Base-by-base conservation (phyloP, 306 rosid species). In the Medicago ruthenica region DNA sequence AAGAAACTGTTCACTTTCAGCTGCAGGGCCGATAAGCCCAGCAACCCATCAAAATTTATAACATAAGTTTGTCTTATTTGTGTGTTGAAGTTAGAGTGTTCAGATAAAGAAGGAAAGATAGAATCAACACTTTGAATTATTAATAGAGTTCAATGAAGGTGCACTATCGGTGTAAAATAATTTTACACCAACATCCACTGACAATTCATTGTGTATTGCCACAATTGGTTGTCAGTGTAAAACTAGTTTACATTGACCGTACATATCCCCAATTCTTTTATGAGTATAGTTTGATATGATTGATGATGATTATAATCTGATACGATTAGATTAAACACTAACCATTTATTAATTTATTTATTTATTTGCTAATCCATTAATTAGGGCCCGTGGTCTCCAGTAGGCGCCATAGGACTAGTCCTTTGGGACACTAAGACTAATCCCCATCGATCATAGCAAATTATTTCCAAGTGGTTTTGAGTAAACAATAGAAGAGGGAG, bases 11-110 rank as follows among this genome's bases (percentile, higher is more conserved):
- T 48, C 3, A 48, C 18, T 2, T 48, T 18, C 55, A 15, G 6
- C 55, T 15, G 55, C 55, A 15, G 55, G 18, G 9, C 55, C 55
- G 6, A 48, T 48, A 15, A 48, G 17, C 18, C 7, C 18, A 15
- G 18, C 54, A 14, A 15, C 18, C 11, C 12, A 53, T 51, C 58
- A 16, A 61, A 75, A 61, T 20, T 13, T 41, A 24, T 41, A 16
- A 58, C 50, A 40, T 9, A 76, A 61, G 39, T 60, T 53, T 66
- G 71, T 42, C 36, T 31, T n/a, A 67, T 72, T 72, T 48, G 21
- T 76, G 48, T 51, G 58, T 13, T 51, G 21, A 16, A 51, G 22
- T 51, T 51, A 13, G 8, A 51, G 9, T 51, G 58, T 51, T 51
- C 58, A 16, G 58, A 51, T 51, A 51, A 51, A 51, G 58, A 51